These are phyloP conservation scores for Saraca asoca DNA, from an alignment of 331 rosid genomes.

Conservation along the genomic window DNA sequence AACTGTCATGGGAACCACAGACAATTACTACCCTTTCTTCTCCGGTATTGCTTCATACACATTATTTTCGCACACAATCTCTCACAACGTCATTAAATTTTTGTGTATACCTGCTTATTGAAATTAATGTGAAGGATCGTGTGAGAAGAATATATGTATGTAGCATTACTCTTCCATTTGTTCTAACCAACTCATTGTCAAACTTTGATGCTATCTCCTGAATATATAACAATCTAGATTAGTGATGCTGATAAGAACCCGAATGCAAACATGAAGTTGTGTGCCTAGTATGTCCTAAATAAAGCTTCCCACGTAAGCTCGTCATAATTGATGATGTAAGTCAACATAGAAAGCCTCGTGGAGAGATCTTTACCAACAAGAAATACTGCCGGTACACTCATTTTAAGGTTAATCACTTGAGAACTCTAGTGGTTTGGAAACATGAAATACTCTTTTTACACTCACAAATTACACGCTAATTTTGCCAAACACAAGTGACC, in stretches of 20 bases:
- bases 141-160: too few species aligned
- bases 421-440: slow-evolving; percentile 38
- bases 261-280: neutral
- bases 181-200: too few species aligned
- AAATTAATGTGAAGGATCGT: too few species aligned
- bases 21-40: too few species aligned
- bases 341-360: slow-evolving; percentile 23
- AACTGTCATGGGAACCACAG: too few species aligned
- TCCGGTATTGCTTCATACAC: too few species aligned
- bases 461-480: slow-evolving; percentile 49
- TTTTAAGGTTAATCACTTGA: slow-evolving; percentile 34
- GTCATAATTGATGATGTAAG: slow-evolving; percentile 6
- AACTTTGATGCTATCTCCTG: too few species aligned
- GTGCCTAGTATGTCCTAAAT: neutral
- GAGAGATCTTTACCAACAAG: slow-evolving; percentile 22
- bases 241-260: neutral
- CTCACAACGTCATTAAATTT: too few species aligned
- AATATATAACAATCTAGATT: slow-evolving; percentile 1
- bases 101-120: too few species aligned
- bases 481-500: slow-evolving; percentile 43
- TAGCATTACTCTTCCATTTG: too few species aligned
- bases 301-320: too few species aligned
- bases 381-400: slow-evolving; percentile 34
- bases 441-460: slow-evolving; percentile 41
- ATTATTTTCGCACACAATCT: too few species aligned